Evolutionary conservation across 306 rosid species (phyloP), one percentile per base, ranked within the genome.

Genomic region (Cucumis hystrix): DNA sequence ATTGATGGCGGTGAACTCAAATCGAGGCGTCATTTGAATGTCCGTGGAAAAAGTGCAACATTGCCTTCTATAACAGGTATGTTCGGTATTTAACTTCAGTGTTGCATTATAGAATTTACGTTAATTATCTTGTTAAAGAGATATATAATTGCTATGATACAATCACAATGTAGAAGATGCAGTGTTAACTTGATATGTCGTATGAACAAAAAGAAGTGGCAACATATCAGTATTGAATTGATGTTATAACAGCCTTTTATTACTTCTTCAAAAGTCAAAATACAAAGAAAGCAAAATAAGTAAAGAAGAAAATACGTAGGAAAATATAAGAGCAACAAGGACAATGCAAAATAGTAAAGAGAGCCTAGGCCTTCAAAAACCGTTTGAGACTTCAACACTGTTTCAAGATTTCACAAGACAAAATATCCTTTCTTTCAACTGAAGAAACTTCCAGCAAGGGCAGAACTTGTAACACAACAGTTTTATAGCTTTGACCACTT

Each of bases 21-120:
- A 87, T 94, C 98, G 43, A 90, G 98, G 85, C 98, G 95, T 58
- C 98, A 94, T 83, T 85, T 94, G 66, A 94, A 94, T 87, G 98
- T 94, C 41, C 97, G 97, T 10, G 98, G 98, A 65, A 94, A 91
- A 83, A 94, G 98, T 89, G 98, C 98, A 10, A 90, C 86, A 30
- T 91, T 95, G 74, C 98, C 98, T 90, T 95, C 97, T 45, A 90
- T 95, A 82, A 95, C 98, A 59, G 97, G 97, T 95, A 83, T 61
- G 85, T 61, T 13, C 41, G 67, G 78, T 52, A 63, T 67, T 65
- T 74, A 60, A 17, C 30, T 47, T 67, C 30, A 7, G 23, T 63
- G 79, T 66, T 60, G n/a, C 13, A 25, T 71, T 16, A 71, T 71
- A 25, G 4, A 71, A 71, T 70, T 11, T 68, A 20, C n/a, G 18